These are phyloP conservation scores for Monosporascus ibericus DNA, from an alignment of 2,329 filamentous ascomycete species.

Conservation along the genomic window DNA sequence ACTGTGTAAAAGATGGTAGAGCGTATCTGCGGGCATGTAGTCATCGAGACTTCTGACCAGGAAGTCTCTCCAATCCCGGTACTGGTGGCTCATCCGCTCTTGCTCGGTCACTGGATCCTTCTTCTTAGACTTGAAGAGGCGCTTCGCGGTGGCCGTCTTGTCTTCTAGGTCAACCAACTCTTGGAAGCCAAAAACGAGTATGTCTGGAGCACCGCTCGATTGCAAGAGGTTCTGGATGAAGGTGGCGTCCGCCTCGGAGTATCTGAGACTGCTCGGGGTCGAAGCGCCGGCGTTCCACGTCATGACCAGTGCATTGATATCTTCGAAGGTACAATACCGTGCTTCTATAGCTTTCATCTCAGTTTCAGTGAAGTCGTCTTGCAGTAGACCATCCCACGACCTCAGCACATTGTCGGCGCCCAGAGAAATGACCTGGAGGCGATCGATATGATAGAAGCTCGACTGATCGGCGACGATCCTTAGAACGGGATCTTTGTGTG, in stretches of 20 bases:
- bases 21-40: constrained; percentile 66
- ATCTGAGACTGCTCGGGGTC: constrained; percentile 76
- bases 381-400: constrained; percentile 86
- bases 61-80: constrained; percentile 93
- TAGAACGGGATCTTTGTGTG: constrained; percentile 76
- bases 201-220: constrained; percentile 74
- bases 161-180: constrained; percentile 97
- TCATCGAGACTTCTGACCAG: constrained; percentile 77
- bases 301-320: constrained; percentile 73
- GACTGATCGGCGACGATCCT: constrained; percentile 73
- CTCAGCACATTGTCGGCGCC: constrained; percentile 81
- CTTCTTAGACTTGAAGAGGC: constrained; percentile 87
- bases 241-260: constrained; percentile 60
- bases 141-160: constrained; percentile 95
- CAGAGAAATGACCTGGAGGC: constrained; percentile 77
- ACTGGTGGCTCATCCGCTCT: constrained; percentile 94
- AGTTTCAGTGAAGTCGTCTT: constrained; percentile 89
- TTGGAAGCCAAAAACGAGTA: constrained; percentile 94
- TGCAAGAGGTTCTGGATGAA: constrained; percentile 80
- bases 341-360: constrained; percentile 80
- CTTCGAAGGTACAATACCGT: constrained; percentile 79
- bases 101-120: constrained; percentile 67
- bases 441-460: constrained; percentile 78
- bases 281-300: constrained; percentile 98
- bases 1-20: constrained; percentile 83